phyloP scores from a whole-genome alignment of 495 filamentous ascomycete genomes.

The Zalerion maritima region DNA sequence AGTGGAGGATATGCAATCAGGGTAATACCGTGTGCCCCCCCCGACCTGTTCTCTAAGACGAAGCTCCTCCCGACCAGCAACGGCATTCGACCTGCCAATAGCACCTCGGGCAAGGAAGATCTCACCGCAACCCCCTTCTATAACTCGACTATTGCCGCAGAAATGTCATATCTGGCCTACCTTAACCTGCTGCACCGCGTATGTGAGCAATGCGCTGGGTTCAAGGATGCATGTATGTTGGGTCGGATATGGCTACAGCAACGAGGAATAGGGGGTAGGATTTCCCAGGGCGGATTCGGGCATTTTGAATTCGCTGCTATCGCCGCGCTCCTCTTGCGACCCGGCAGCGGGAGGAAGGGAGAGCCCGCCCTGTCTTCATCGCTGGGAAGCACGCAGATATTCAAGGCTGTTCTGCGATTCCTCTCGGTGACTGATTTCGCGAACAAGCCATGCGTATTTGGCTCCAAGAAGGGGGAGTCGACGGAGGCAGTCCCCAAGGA shows the following conservation, averaged over 20 bases:
- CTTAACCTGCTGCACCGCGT: conserved; percentile 53
- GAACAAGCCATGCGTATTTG: conserved; percentile 45
- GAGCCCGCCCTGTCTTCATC: conserved; percentile 56
- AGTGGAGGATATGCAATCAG: conserved; percentile 44
- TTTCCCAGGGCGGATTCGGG: conserved; percentile 76
- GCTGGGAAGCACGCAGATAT: conserved; percentile 84
- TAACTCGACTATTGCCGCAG: conserved; percentile 72
- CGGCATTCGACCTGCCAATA: conserved; percentile 43
- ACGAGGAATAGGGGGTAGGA: conserved; percentile 54
- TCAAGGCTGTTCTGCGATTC: conserved; percentile 82
- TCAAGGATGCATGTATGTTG: conserved; percentile 69
- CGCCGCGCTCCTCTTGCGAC: conserved; percentile 66
- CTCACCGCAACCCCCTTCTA: conserved; percentile 63
- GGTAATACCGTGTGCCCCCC: conserved; percentile 60
- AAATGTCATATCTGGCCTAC: conserved; percentile 56
- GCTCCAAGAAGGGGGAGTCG: conserved; percentile 12
- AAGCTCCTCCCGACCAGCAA: conserved; percentile 59
- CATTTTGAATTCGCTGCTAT: conserved; percentile 78
- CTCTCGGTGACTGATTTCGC: conserved; percentile 54
- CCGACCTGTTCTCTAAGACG: conserved; percentile 45
- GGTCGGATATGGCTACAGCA: conserved; percentile 82
- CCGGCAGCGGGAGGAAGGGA: conserved; percentile 53
- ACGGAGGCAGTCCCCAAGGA: conserved; percentile 18
- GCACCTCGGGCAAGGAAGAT: conserved; percentile 19
- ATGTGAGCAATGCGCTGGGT: conserved; percentile 52